Evolutionary conservation across 495 filamentous ascomycete genomes (phyloP).

Genomic region (Tuber borchii): DNA sequence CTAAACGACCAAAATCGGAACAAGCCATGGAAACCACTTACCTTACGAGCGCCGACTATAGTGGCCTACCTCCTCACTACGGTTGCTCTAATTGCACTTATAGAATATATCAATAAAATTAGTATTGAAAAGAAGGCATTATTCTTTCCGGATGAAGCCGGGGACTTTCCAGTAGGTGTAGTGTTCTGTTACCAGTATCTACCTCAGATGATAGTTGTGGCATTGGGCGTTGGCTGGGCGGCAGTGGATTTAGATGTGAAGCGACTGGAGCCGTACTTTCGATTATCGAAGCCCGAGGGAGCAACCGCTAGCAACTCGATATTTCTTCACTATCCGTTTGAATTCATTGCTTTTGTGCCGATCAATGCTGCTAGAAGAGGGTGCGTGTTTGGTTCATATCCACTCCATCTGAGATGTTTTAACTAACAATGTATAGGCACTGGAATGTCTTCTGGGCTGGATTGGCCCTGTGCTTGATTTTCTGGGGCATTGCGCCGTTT

Average conservation of each 20-base stretch:
- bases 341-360: too few relatives aligned
- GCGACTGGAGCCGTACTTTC: too few relatives aligned
- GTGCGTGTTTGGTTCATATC: slow-evolving; percentile 35
- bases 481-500: too few relatives aligned
- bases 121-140: slow-evolving; percentile 42
- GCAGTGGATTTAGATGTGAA: too few relatives aligned
- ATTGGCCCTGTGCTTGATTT: slow-evolving; percentile 41
- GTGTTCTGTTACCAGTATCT: too few relatives aligned
- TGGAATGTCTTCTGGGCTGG: too few relatives aligned
- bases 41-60: slow-evolving; percentile 34
- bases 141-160: slow-evolving; percentile 36
- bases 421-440: not conserved
- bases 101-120: not conserved
- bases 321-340: too few relatives aligned
- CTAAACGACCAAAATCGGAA: not conserved
- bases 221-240: too few relatives aligned
- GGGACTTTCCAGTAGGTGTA: slow-evolving; percentile 33
- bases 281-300: too few relatives aligned
- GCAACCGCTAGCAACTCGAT: too few relatives aligned
- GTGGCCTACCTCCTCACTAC: slow-evolving; percentile 26
- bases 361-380: slow-evolving; percentile 38
- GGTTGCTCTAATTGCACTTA: slow-evolving; percentile 32
- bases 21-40: slow-evolving; percentile 23
- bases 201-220: too few relatives aligned
- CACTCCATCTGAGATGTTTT: not conserved